Evolutionary conservation across 495 filamentous ascomycete genomes (phyloP), one percentile per base, ranked within the genome.

Genomic region (Glonium stellatum): DNA sequence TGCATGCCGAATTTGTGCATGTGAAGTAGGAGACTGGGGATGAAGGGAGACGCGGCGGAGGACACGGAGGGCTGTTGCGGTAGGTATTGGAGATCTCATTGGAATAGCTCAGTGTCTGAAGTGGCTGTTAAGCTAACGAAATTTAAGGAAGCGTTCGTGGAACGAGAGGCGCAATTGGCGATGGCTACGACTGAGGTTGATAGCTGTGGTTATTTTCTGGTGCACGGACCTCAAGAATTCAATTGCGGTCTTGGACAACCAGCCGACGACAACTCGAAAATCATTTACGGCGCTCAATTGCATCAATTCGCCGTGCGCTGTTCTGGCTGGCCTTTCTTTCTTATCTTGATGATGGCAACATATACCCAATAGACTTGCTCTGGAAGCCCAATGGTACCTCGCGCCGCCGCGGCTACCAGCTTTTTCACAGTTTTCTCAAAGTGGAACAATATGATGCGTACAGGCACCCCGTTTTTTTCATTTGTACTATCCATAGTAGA

Each of bases 1-100:
- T 23, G 93, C 95, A 70, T 90, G 82, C n/a, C 90, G 87, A 72
- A 76, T 75, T 79, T 77, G 59, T 42, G 61, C 67, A 69, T 27
- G 67, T 58, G 62, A 31, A 31, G 63, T 57, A 63, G 59, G 8
- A 46, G 58, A n/a, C 9, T 42, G 37, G 48, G 8, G 76, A 76
- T 54, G 71, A 71, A 34, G 37, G 22, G 36, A 44, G 18, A 46
- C 19, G 19, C 19, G 42, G 4, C 60, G 61, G 19, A 64, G 61
- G 19, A 41, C 21, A 51, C 63, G 66, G 23, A 69, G 59, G 23
- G 66, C 63, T 39, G 47, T 44, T 23, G 60, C 37, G 8, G 66
- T 61, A 54, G 66, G 63, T 11, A 64, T 64, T 59, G 61, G 63
- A n/a, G 54, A 49, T 18, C 57, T 52, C 62, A 68, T 68, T 62